Conservation (phyloP, 495 filamentous ascomycete species). For the Recurvomyces mirabilis region DNA sequence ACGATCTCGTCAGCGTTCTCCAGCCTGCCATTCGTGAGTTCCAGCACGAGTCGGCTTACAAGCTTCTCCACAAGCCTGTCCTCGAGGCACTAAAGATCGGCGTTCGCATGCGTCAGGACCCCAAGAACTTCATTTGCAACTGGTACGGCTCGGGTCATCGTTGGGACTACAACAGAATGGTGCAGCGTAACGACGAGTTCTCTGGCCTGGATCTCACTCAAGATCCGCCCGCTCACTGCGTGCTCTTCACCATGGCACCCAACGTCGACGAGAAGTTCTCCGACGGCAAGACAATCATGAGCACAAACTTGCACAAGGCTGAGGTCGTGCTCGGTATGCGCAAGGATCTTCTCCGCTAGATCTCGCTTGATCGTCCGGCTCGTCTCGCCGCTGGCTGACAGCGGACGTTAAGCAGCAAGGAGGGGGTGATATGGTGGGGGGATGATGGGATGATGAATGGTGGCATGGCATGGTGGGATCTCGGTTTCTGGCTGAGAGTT, state of each 20-base stretch:
- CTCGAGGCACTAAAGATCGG: constrained; percentile 11
- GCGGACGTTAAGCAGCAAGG: too few species aligned
- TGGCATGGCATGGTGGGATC: too few species aligned
- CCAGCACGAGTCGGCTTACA: not conserved
- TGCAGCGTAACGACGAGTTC: constrained; percentile 14
- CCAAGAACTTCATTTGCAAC: not conserved
- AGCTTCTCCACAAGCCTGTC: not conserved
- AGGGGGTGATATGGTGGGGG: too few species aligned
- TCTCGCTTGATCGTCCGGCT: too few species aligned
- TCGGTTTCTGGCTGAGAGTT: too few species aligned
- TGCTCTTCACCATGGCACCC: constrained; percentile 6
- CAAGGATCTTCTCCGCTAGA: constrained; percentile 5
- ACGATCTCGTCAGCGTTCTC: constrained; percentile 1
- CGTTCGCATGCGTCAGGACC: constrained; percentile 12
- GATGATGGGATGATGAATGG: too few species aligned
- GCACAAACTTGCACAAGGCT: constrained; percentile 1
- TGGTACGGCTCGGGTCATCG: constrained; percentile 8
- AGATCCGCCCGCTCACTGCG: constrained; percentile 1
- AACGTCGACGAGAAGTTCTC: constrained; percentile 1
- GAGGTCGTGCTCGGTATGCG: constrained; percentile 11
- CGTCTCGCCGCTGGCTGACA: too few species aligned
- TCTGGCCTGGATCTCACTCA: constrained; percentile 2
- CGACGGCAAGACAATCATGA: not conserved
- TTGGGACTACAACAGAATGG: constrained; percentile 12
- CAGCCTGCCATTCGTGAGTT: not conserved